A percentile compares a stretch with the other conserved stretches of the same genome.
Evolutionary conservation across 441 rosid species (phyloP).

Genomic region (Geranium incanum): DNA sequence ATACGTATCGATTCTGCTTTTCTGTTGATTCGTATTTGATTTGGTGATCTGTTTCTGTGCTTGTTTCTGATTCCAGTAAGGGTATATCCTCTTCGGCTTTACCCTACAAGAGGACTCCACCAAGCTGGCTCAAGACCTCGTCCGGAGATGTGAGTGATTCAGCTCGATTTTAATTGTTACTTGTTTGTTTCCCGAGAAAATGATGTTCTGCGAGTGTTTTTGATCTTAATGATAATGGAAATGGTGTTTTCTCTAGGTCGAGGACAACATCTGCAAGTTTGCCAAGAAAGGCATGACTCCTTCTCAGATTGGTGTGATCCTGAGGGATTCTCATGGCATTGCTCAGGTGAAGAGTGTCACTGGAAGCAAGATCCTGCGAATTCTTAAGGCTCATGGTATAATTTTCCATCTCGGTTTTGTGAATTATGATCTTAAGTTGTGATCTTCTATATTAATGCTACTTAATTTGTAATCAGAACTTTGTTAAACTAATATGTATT

Average conservation of each 20-base stretch:
- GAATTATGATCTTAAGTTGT: not conserved
- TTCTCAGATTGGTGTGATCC: slow-evolving; percentile 64
- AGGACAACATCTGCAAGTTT: slow-evolving; percentile 57
- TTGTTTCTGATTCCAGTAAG: slow-evolving; percentile 31
- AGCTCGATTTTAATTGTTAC: not conserved
- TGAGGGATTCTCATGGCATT: slow-evolving; percentile 63
- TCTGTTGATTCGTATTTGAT: not conserved
- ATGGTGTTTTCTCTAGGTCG: slow-evolving; percentile 31
- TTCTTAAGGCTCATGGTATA: slow-evolving; percentile 57
- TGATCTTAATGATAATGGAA: not conserved
- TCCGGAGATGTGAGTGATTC: slow-evolving; percentile 42
- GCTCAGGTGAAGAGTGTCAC: slow-evolving; percentile 62
- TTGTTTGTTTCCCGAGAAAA: not conserved
- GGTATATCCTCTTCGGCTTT: slow-evolving; percentile 63
- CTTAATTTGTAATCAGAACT: too few species aligned
- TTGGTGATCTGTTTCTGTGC: not conserved
- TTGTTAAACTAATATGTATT: too few species aligned
- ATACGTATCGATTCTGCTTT: not conserved
- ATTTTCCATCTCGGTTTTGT: not conserved
- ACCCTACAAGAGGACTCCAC: slow-evolving; percentile 55
- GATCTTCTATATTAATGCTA: too few species aligned
- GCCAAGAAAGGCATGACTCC: slow-evolving; percentile 65
- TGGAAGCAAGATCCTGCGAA: slow-evolving; percentile 57
- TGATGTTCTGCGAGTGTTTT: not conserved
- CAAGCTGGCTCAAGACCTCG: slow-evolving; percentile 56